Conservation (phyloP, 768 basidiomycete genomes). For the Russula lepida region DNA sequence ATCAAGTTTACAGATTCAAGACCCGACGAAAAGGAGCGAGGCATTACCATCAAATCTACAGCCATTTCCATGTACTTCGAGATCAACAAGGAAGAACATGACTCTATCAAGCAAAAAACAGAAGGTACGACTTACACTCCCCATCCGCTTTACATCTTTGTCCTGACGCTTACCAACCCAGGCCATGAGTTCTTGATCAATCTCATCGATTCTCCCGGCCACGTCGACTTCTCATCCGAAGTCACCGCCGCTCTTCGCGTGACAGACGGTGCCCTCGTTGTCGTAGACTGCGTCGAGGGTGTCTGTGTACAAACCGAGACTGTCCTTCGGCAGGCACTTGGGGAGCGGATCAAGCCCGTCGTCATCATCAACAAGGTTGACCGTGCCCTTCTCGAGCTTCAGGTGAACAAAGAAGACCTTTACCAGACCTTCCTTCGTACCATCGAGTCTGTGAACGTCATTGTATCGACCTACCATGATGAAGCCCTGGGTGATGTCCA, state of each 20-base stretch:
- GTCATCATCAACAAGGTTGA: slow-evolving; percentile 99
- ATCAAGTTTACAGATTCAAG: slow-evolving; percentile 96
- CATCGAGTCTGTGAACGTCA: slow-evolving; percentile 96
- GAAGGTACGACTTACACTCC: slow-evolving; percentile 45
- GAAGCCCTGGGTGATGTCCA: slow-evolving; percentile 93
- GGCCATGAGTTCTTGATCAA: slow-evolving; percentile 99
- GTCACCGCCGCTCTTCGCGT: slow-evolving; percentile 99
- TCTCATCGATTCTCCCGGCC: slow-evolving; percentile 98
- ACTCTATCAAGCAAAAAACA: slow-evolving; percentile 88
- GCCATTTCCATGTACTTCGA: slow-evolving; percentile 99
- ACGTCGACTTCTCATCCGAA: slow-evolving; percentile 99
- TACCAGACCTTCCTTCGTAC: slow-evolving; percentile 98
- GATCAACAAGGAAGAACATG: slow-evolving; percentile 81
- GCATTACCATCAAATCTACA: slow-evolving; percentile 99
- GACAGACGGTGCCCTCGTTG: slow-evolving; percentile 98
- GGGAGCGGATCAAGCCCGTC: slow-evolving; percentile 99
- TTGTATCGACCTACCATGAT: slow-evolving; percentile 96
- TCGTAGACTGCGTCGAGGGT: slow-evolving; percentile 99
- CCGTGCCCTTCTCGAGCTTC: slow-evolving; percentile 96
- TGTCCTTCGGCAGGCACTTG: slow-evolving; percentile 92
- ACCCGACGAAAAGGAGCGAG: slow-evolving; percentile 98
- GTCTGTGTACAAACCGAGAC: slow-evolving; percentile 99
- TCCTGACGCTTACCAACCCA: slow-evolving; percentile 23
- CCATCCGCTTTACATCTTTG: slow-evolving; percentile 5
- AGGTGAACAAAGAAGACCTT: slow-evolving; percentile 92